Conservation (phyloP, 176 grass and related monocot species). For the Bothriochloa decipiens region DNA sequence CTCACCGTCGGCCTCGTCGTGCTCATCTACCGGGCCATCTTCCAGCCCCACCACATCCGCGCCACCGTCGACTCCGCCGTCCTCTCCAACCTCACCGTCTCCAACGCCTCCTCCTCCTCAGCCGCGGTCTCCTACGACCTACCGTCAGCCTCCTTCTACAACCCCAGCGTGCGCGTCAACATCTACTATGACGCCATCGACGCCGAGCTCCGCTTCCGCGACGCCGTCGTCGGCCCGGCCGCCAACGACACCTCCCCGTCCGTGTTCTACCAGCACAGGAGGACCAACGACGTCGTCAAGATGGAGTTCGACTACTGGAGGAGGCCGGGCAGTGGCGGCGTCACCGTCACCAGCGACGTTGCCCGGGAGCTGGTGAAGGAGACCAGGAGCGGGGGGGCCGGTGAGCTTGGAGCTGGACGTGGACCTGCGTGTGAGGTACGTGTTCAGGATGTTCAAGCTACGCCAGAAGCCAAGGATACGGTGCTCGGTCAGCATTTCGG, state of each 20-base stretch:
- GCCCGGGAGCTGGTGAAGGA: neutral
- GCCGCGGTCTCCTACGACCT: constrained; percentile 44
- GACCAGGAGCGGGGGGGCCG: too few species aligned
- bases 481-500: constrained; percentile 33
- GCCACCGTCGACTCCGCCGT: constrained; percentile 49
- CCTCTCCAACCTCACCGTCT: constrained; percentile 58
- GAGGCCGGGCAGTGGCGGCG: neutral
- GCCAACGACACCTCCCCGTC: constrained; percentile 36
- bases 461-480: constrained; percentile 22
- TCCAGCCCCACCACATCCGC: constrained; percentile 55
- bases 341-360: constrained; percentile 18
- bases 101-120: neutral
- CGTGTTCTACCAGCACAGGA: constrained; percentile 50
- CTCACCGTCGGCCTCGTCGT: constrained; percentile 14
- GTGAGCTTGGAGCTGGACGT: constrained; percentile 5
- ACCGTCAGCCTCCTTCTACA: constrained; percentile 51
- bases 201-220: constrained; percentile 41
- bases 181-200: constrained; percentile 73
- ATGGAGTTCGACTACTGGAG: constrained; percentile 46
- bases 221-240: constrained; percentile 38
- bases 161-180: constrained; percentile 60
- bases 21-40: constrained; percentile 58
- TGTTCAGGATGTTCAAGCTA: constrained; percentile 9
- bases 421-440: constrained; percentile 39
- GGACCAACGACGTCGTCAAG: constrained; percentile 27